A percentile compares a stretch with the other conserved stretches of the same genome.
Conservation (phyloP, 176 grass and related monocot species). For the Triticum turgidum region DNA sequence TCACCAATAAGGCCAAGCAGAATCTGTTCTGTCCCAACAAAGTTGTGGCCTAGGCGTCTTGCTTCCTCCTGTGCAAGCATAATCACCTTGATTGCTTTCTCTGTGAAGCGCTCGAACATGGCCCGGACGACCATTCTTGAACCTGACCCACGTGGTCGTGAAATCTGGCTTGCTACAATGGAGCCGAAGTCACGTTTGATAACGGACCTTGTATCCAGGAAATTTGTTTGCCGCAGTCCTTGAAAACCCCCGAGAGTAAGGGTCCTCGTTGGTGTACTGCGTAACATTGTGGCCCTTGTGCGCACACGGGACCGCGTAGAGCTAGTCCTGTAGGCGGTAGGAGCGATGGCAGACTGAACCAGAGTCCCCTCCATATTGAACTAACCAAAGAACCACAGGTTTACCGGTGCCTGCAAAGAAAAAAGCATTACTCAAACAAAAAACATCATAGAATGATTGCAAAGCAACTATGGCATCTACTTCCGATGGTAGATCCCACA, state of each 20-base stretch:
- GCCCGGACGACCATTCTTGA: slow-evolving; percentile 62
- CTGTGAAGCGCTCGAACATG: slow-evolving; percentile 90
- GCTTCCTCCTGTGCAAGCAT: slow-evolving; percentile 98
- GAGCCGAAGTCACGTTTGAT: slow-evolving; percentile 44
- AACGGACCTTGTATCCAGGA: slow-evolving; percentile 44
- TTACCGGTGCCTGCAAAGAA: slow-evolving; percentile 26
- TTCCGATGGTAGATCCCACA: neutral
- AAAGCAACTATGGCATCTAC: neutral
- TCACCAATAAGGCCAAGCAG: slow-evolving; percentile 85
- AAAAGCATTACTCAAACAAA: neutral
- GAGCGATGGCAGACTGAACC: slow-evolving; percentile 69
- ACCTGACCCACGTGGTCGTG: slow-evolving; percentile 33
- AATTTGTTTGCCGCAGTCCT: slow-evolving; percentile 55
- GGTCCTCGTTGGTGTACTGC: slow-evolving; percentile 36
- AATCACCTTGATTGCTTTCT: slow-evolving; percentile 97
- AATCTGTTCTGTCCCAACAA: slow-evolving; percentile 97
- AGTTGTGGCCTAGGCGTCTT: slow-evolving; percentile 83
- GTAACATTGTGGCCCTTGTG: slow-evolving; percentile 43
- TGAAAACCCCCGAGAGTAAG: slow-evolving; percentile 61
- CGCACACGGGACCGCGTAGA: slow-evolving; percentile 28
- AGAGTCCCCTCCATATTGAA: slow-evolving; percentile 70
- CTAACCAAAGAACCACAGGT: neutral
- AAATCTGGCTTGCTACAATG: slow-evolving; percentile 55
- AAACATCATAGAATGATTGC: neutral
- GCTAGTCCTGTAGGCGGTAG: slow-evolving; percentile 40